phyloP scores from a whole-genome alignment of 1,284 basidiomycete species.

The Porodaedalea pini region DNA sequence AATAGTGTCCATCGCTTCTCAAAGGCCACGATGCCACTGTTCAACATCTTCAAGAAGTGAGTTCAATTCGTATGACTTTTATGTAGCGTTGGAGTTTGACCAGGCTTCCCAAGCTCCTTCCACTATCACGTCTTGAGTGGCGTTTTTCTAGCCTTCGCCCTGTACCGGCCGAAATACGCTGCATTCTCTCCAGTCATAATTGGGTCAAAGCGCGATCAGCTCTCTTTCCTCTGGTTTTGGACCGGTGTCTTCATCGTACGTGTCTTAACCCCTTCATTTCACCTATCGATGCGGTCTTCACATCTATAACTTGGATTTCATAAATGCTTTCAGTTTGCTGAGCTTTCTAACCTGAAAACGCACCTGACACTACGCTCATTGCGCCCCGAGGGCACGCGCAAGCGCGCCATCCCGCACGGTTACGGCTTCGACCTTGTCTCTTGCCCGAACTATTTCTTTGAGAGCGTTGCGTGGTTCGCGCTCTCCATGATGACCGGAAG shows the following conservation, averaged over 20 bases:
- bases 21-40: constrained; percentile 88
- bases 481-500: constrained; percentile 80
- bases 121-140: constrained; percentile 87
- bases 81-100: background rate
- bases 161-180: constrained; percentile 75
- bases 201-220: constrained; percentile 66
- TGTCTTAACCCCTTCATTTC: constrained; percentile 23
- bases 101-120: constrained; percentile 54
- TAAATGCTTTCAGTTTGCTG: constrained; percentile 57
- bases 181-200: constrained; percentile 57
- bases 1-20: constrained; percentile 89
- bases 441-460: constrained; percentile 96
- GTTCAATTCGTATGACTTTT: constrained; percentile 28
- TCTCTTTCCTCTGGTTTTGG: constrained; percentile 66
- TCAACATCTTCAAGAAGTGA: constrained; percentile 90
- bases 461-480: constrained; percentile 74
- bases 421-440: constrained; percentile 85
- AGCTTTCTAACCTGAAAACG: constrained; percentile 83
- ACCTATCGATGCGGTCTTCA: too few relatives aligned
- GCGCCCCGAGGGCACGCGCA: constrained; percentile 77
- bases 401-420: constrained; percentile 81
- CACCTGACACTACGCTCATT: constrained; percentile 84
- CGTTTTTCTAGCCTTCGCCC: constrained; percentile 69
- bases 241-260: constrained; percentile 74
- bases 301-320: constrained; percentile 3